Conservation (phyloP, 176 grass and related monocot species). For the Zizania latifolia region DNA sequence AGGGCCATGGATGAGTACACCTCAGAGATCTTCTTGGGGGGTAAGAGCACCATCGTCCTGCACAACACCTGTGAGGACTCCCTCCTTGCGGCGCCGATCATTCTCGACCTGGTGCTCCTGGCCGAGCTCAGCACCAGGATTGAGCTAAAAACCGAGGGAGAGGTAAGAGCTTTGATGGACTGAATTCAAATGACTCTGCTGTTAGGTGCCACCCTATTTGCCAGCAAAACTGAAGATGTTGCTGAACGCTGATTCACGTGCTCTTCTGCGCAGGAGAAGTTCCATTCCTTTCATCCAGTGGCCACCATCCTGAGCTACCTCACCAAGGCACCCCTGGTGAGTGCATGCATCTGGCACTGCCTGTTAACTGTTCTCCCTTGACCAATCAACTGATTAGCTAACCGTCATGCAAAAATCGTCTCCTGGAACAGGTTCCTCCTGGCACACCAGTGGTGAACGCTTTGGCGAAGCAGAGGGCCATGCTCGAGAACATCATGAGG, state of each 20-base stretch:
- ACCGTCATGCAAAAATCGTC: not conserved
- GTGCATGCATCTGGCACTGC: not conserved
- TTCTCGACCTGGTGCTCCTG: slow-evolving; percentile 90
- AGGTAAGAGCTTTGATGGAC: slow-evolving; percentile 35
- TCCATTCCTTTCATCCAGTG: slow-evolving; percentile 97
- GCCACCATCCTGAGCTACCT: slow-evolving; percentile 94
- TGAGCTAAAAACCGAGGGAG: slow-evolving; percentile 74
- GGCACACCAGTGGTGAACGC: slow-evolving; percentile 98
- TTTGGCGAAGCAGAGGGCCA: slow-evolving; percentile 86
- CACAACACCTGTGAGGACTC: slow-evolving; percentile 99
- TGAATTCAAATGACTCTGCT: not conserved
- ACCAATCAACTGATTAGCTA: not conserved
- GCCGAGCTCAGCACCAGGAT: slow-evolving; percentile 97
- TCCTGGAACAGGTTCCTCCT: slow-evolving; percentile 63
- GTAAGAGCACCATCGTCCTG: slow-evolving; percentile 82
- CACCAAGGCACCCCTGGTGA: slow-evolving; percentile 94
- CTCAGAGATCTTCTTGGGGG: slow-evolving; percentile 98
- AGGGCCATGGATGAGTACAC: slow-evolving; percentile 99
- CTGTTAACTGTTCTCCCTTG: not conserved
- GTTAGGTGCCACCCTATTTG: not conserved
- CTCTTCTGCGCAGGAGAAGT: slow-evolving; percentile 59
- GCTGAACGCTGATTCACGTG: not conserved
- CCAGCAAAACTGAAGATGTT: not conserved
- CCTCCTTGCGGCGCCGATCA: slow-evolving; percentile 81
- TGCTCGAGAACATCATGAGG: slow-evolving; percentile 99